Evolutionary conservation across 345 rosid species (phyloP).

Genomic region (Alliaria petiolata): DNA sequence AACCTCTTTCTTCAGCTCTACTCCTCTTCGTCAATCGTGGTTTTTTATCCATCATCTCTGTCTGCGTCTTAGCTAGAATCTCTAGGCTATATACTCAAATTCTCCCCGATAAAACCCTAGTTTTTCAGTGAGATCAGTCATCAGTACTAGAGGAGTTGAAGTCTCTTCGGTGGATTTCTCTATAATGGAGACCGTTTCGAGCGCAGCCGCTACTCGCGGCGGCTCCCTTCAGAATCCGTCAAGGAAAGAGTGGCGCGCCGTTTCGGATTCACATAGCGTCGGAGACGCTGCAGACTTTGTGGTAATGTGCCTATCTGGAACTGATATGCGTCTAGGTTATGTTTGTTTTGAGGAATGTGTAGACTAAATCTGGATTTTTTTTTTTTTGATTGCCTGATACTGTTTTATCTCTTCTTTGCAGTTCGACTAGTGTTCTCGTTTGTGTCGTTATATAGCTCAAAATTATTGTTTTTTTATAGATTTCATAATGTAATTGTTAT

Average conservation of each 20-base stretch:
- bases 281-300: conserved; percentile 57
- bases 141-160: not conserved
- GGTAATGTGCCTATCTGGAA: conserved; percentile 12
- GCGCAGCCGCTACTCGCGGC: conserved; percentile 56
- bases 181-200: conserved; percentile 70
- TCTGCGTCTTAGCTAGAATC: conserved; percentile 3
- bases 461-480: no score
- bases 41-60: not conserved
- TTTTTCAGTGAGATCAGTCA: not conserved
- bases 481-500: not conserved
- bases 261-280: conserved; percentile 61
- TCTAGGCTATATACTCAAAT: conserved; percentile 20
- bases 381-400: not conserved
- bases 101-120: conserved; percentile 25
- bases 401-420: not conserved
- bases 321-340: not conserved
- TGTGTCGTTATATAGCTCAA: not conserved
- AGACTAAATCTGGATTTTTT: not conserved
- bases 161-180: conserved; percentile 4
- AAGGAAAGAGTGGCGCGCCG: conserved; percentile 89
- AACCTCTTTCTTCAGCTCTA: not conserved
- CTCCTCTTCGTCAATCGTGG: not conserved
- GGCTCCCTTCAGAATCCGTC: conserved; percentile 56
- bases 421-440: not conserved
- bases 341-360: not conserved